Base-by-base conservation (phyloP, 208 protist genomes). In the Acanthamoeba culbertsoni region DNA sequence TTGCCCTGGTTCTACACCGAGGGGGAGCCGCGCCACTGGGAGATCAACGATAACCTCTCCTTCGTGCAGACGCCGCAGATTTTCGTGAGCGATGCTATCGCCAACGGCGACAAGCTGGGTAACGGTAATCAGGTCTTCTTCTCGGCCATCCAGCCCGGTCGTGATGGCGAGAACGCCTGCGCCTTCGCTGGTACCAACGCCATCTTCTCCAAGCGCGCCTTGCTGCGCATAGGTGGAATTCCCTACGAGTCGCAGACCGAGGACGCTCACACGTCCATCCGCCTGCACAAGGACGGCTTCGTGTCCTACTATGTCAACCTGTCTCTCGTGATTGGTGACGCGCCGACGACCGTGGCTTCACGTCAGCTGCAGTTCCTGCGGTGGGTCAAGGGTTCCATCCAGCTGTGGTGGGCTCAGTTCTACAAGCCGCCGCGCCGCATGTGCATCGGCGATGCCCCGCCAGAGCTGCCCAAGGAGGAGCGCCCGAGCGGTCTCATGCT, bases 341-440 rank as follows among this genome's bases (percentile, higher is more conserved):
- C 77, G n/a, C 77, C 77, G 8, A 86, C 51, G n/a, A 86, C 77
- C 20, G 77, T 86, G 10, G 77, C 77, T 23, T 86, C 77, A n/a
- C 77, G 77, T 55, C 77, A 43, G 28, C 77, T 86, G 14, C 77
- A 86, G 77, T 86, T 59, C 45, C 77, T 86, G 23, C 43, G 77
- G 14, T 86, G 77, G 77, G 77, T 86, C 77, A 86, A 86, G 77
- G 77, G 77, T n/a, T 86, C 77, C 77, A 86, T 86, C 35, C 77
- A 86, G 77, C 77, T 86, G 12, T 86, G 77, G 77, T 86, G 77
- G 77, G 77, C 77, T 35, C 77, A 86, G 77, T 86, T 86, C 77
- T 86, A 86, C 77, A 5, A 86, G 40, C 43, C 77, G 5, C 77
- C 77, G 5, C 7, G 28, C 23, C 23, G 35, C n/a, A 62, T 35